phyloP scores from a whole-genome alignment of 192 early-diverging fungal genomes.

The Umbelopsis isabellina region DNA sequence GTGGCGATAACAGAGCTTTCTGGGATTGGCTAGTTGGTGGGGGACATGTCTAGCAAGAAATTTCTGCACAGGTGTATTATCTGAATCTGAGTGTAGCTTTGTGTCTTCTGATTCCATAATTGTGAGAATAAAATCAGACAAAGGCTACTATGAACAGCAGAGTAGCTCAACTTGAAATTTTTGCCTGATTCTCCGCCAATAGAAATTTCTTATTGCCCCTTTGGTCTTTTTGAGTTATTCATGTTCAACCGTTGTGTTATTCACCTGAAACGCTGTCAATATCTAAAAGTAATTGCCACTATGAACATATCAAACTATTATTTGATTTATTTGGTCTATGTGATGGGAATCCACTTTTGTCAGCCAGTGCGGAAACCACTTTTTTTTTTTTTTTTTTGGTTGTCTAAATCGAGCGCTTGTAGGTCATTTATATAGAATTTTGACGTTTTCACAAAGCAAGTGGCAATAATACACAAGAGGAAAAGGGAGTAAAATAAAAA shows the following conservation, averaged over 20 bases:
- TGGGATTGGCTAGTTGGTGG: slow-evolving; percentile 26
- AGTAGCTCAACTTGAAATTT: no score
- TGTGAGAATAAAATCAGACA: neutral
- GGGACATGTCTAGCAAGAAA: slow-evolving; percentile 38
- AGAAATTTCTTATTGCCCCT: no score
- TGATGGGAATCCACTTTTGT: no score
- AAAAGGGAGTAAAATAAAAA: slow-evolving; percentile 16
- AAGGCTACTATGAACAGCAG: neutral
- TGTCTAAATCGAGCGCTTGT: slow-evolving; percentile 22
- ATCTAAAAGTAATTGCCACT: no score
- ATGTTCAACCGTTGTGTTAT: no score
- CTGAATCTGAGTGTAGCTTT: neutral
- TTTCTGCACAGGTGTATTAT: slow-evolving; percentile 28
- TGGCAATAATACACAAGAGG: slow-evolving; percentile 25
- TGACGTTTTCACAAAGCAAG: slow-evolving; percentile 23
- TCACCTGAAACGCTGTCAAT: no score
- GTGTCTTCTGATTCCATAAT: neutral
- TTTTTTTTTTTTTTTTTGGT: neutral
- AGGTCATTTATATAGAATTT: slow-evolving; percentile 16
- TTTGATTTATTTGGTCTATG: no score
- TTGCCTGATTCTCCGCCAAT: no score
- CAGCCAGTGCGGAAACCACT: neutral
- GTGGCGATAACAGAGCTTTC: slow-evolving; percentile 58
- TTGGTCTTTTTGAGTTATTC: no score
- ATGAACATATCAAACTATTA: no score